These are phyloP conservation scores for Brettanomyces anomalus DNA, from an alignment of 805 yeast species.

Conservation along the genomic window DNA sequence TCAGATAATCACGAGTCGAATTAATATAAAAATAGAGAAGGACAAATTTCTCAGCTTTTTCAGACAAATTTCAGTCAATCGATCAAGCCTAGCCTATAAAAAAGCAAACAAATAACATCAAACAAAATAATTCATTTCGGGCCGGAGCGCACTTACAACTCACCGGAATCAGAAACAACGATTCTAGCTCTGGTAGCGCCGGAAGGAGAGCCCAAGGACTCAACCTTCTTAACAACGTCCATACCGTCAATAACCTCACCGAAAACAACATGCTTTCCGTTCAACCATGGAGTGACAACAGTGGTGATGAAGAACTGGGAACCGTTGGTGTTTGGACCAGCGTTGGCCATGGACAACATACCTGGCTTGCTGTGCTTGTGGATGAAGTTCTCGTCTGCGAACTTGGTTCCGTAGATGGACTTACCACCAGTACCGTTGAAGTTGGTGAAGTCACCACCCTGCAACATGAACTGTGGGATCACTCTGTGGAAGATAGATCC, in stretches of 20 bases:
- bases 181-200: conserved; percentile 45
- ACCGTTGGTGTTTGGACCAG: conserved; percentile 90
- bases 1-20: too few species aligned
- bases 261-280: conserved; percentile 70
- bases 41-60: too few species aligned
- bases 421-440: conserved; percentile 93
- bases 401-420: conserved; percentile 66
- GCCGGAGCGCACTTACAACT: conserved; percentile 26
- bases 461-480: conserved; percentile 93
- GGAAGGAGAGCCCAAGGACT: conserved; percentile 47
- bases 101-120: too few species aligned
- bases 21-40: too few species aligned
- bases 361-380: conserved; percentile 75
- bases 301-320: conserved; percentile 87
- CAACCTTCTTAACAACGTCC: conserved; percentile 75
- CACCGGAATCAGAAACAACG: conserved; percentile 51
- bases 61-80: too few species aligned
- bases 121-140: too few species aligned
- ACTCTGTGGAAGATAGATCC: conserved; percentile 92
- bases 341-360: conserved; percentile 83
- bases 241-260: conserved; percentile 68
- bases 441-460: conserved; percentile 85
- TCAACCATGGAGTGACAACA: conserved; percentile 69
- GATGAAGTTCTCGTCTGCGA: conserved; percentile 55
- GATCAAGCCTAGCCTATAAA: too few species aligned